Conservation (phyloP, 331 rosid species). For the Rhamnella rubrinervis region DNA sequence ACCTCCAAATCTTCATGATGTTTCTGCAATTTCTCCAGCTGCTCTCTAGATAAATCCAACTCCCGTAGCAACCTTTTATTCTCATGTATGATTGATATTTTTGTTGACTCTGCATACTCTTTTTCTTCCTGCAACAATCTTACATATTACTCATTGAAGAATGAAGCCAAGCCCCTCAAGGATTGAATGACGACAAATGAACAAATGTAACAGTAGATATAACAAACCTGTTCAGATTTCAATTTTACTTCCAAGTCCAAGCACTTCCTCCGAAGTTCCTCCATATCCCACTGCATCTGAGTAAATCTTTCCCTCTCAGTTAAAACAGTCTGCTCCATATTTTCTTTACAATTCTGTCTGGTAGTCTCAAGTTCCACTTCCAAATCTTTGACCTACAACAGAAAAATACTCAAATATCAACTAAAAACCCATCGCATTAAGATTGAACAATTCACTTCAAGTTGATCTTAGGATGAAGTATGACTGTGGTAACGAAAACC, state of each 20-base stretch:
- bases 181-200: conserved; percentile 25
- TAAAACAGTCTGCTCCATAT: conserved; percentile 70
- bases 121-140: conserved; percentile 67
- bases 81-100: conserved; percentile 59
- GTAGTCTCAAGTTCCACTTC: conserved; percentile 93
- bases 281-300: conserved; percentile 91
- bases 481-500: no score
- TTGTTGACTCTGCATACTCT: conserved; percentile 54
- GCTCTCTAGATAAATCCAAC: conserved; percentile 61
- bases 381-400: conserved; percentile 76
- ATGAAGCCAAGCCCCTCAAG: conserved; percentile 6
- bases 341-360: conserved; percentile 60
- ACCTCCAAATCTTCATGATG: conserved; percentile 66
- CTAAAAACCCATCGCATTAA: background rate
- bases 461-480: background rate
- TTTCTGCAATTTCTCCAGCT: conserved; percentile 63
- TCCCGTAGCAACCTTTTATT: conserved; percentile 66
- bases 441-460: background rate
- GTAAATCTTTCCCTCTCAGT: conserved; percentile 72
- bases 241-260: conserved; percentile 64
- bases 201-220: conserved; percentile 20
- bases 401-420: conserved; percentile 1
- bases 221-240: conserved; percentile 66
- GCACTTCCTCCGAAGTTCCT: conserved; percentile 70
- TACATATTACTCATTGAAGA: conserved; percentile 22